Conservation (phyloP, 1,284 basidiomycete species). For the Boletus sp. region DNA sequence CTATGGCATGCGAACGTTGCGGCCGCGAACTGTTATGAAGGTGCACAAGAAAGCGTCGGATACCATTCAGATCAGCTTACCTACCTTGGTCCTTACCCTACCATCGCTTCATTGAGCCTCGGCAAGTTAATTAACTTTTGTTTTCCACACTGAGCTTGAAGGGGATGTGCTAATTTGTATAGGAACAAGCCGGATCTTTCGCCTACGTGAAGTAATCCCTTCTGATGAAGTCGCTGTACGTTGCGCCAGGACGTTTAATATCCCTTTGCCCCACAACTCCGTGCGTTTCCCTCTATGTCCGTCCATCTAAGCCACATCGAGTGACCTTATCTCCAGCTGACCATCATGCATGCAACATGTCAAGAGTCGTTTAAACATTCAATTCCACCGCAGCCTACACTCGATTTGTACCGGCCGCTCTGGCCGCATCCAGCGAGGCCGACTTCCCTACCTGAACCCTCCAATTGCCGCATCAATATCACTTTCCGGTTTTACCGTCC, state of each 20-base stretch:
- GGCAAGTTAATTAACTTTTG: conserved; percentile 49
- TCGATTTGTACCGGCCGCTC: conserved; percentile 77
- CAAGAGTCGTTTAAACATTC: conserved; percentile 90
- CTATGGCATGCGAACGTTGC: conserved; percentile 90
- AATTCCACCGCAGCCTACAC: conserved; percentile 73
- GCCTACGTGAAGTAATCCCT: conserved; percentile 75
- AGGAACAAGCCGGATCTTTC: conserved; percentile 78
- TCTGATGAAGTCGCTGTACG: conserved; percentile 57
- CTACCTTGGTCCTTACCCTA: conserved; percentile 89
- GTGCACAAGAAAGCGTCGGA: conserved; percentile 83
- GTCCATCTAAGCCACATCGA: not conserved
- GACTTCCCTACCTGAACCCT: conserved; percentile 45
- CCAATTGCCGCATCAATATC: conserved; percentile 83
- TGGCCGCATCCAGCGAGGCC: conserved; percentile 48
- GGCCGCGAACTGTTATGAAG: conserved; percentile 90
- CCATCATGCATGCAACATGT: conserved; percentile 91
- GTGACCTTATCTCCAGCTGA: conserved; percentile 49
- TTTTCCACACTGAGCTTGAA: not conserved
- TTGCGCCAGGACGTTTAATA: conserved; percentile 78
- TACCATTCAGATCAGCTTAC: conserved; percentile 82
- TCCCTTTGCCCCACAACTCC: conserved; percentile 84
- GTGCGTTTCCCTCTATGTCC: conserved; percentile 44
- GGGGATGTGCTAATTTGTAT: conserved; percentile 15
- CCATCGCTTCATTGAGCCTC: conserved; percentile 92
- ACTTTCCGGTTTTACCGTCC: conserved; percentile 89